A percentile compares a stretch with the other conserved stretches of the same genome.
Evolutionary conservation across 768 basidiomycete species (phyloP).

Genomic region (Favolaschia claudopus): DNA sequence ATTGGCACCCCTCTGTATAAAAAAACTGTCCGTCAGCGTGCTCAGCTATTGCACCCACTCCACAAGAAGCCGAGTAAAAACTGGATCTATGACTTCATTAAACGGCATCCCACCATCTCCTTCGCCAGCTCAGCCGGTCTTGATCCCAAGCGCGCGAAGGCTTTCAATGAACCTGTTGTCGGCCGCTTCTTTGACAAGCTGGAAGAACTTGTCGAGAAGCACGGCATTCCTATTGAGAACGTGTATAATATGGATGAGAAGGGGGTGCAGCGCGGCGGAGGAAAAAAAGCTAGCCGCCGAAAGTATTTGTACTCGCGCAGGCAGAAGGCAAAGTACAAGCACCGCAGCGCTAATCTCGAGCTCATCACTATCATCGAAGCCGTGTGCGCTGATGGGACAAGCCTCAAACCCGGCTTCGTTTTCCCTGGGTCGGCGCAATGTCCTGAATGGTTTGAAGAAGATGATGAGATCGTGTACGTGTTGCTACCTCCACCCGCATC

Average conservation of each 20-base stretch:
- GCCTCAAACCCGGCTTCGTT: conserved; percentile 35
- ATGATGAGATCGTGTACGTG: conserved; percentile 28
- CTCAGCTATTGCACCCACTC: background rate
- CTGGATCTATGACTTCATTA: background rate
- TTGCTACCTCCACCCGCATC: background rate
- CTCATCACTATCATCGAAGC: conserved; percentile 44
- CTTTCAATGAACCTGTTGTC: too few relatives aligned
- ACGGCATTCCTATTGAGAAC: conserved; percentile 1
- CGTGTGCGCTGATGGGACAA: conserved; percentile 38
- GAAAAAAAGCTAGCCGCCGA: background rate
- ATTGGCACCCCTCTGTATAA: background rate
- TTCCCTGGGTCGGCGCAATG: conserved; percentile 28
- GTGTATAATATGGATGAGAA: conserved; percentile 13
- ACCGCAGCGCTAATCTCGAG: conserved; percentile 35
- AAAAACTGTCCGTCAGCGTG: background rate
- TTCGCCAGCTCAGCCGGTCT: background rate
- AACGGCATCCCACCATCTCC: background rate
- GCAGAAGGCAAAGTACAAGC: conserved; percentile 17
- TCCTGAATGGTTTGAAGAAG: conserved; percentile 34
- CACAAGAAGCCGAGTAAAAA: background rate
- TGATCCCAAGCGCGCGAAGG: too few relatives aligned
- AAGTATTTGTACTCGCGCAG: conserved; percentile 8
- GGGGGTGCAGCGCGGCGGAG: conserved; percentile 1
- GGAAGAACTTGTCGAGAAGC: background rate
- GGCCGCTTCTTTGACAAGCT: too few relatives aligned